phyloP scores from a whole-genome alignment of 495 filamentous ascomycete genomes.

The Talaromyces adpressus region DNA sequence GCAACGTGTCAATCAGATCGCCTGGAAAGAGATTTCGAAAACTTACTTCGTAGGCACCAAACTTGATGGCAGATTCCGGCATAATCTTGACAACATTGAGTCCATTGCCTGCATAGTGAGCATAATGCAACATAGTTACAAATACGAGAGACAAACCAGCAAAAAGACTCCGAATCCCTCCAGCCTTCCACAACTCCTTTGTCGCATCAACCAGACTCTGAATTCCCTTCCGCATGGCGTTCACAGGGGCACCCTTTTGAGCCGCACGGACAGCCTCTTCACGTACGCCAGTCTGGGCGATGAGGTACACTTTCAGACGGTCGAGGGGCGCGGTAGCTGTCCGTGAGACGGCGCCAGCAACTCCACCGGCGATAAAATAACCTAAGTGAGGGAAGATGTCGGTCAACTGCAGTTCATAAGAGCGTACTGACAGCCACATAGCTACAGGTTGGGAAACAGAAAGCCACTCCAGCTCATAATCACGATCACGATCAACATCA shows the following conservation, averaged over 20 bases:
- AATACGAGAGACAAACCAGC: conserved; percentile 58
- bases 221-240: conserved; percentile 58
- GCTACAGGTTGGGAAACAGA: conserved; percentile 37
- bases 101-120: conserved; percentile 65
- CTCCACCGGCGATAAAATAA: conserved; percentile 92
- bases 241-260: conserved; percentile 61
- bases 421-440: conserved; percentile 42
- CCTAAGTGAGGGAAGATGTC: conserved; percentile 67
- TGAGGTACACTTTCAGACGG: conserved; percentile 94
- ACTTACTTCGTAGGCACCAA: conserved; percentile 82
- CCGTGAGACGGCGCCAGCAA: conserved; percentile 85
- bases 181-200: conserved; percentile 71
- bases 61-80: conserved; percentile 95
- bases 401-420: conserved; percentile 53
- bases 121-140: background rate
- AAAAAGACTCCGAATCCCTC: conserved; percentile 89
- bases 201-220: conserved; percentile 65
- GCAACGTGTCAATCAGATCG: background rate
- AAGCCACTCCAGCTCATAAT: conserved; percentile 39
- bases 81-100: conserved; percentile 96
- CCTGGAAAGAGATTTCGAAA: conserved; percentile 14
- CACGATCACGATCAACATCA: conserved; percentile 23
- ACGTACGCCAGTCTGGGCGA: conserved; percentile 71
- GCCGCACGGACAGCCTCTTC: conserved; percentile 55
- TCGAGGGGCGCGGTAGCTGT: conserved; percentile 94